Evolutionary conservation across 371 early-diverging fungal genomes (phyloP), one percentile per base, ranked within the genome.

Genomic region (Mortierella sp.): DNA sequence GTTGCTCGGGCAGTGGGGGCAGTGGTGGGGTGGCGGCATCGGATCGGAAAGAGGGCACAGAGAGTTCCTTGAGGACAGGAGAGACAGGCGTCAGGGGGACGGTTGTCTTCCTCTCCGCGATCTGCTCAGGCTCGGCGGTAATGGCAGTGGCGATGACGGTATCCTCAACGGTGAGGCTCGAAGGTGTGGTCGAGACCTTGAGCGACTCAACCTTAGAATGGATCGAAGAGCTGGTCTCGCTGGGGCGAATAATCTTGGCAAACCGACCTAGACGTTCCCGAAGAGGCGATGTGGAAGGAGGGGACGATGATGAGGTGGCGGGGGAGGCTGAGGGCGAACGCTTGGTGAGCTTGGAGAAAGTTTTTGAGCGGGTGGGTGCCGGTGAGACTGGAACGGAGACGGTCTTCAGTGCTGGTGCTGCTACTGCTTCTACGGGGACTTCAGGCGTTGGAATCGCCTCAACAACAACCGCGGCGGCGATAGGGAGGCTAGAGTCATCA

Each of bases 201-300:
- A 72, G 58, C n/a, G 78, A 78, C 27, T 78, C 79, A 24, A 71
- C 70, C 74, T 82, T 77, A 54, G 82, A 82, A 16, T 77, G 63
- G 27, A 58, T 76, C 27, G 75, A 70, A 3, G 75, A 46, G 24
- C 44, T 71, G 24, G 81, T 76, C 35, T 83, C 78, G 49, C 68
- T 78, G 12, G 76, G 55, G 8, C 79, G 73, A 7, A 79, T 83
- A 24, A 74, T 77, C 72, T 83, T 83, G 46, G 79, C 65, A 32
- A 83, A 65, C 14, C 80, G 79, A 41, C 83, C 77, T 1, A 78
- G 55, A 6, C 79, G 76, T 24, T 74, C 83, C 43, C 70, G 41
- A 54, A 79, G 68, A 5, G 79, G 74, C 49, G 83, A 83, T 4
- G 76, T 44, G 12, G 21, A 21, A 29, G 46, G n/a, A 6, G 58